These are phyloP conservation scores for Botrytis tulipae DNA, from an alignment of 2,329 filamentous ascomycete species.

Conservation along the genomic window DNA sequence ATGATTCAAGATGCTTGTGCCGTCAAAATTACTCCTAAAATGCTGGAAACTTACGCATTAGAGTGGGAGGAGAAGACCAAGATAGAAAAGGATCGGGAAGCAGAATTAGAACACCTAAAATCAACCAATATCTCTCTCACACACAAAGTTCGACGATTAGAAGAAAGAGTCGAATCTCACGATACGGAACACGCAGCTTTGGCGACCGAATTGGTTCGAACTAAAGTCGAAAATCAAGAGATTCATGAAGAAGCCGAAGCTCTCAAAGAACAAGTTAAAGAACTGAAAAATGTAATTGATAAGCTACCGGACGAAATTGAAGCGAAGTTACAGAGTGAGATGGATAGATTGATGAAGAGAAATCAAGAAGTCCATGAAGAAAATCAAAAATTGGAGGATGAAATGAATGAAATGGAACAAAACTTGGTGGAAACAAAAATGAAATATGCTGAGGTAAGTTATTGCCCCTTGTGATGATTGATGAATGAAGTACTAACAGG, in stretches of 20 bases:
- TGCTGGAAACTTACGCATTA: constrained; percentile 72
- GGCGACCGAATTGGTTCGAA: constrained; percentile 85
- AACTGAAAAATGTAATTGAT: constrained; percentile 83
- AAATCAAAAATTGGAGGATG: constrained; percentile 83
- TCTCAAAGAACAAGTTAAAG: constrained; percentile 77
- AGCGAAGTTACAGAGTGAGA: constrained; percentile 74
- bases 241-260: constrained; percentile 87
- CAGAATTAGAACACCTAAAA: constrained; percentile 73
- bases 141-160: constrained; percentile 77
- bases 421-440: constrained; percentile 92
- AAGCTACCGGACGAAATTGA: constrained; percentile 89
- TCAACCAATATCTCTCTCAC: constrained; percentile 64
- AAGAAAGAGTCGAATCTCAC: constrained; percentile 82
- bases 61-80: constrained; percentile 94
- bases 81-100: constrained; percentile 77
- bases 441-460: constrained; percentile 88
- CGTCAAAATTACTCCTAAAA: constrained; percentile 78
- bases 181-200: constrained; percentile 89
- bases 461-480: constrained; percentile 16
- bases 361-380: constrained; percentile 94
- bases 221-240: constrained; percentile 91
- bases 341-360: constrained; percentile 86
- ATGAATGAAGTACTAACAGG: constrained; percentile 22
- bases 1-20: constrained; percentile 91
- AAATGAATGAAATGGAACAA: constrained; percentile 88